Base-by-base conservation (phyloP, 2,329 filamentous ascomycete genomes). In the Sarocladium brachiariae region DNA sequence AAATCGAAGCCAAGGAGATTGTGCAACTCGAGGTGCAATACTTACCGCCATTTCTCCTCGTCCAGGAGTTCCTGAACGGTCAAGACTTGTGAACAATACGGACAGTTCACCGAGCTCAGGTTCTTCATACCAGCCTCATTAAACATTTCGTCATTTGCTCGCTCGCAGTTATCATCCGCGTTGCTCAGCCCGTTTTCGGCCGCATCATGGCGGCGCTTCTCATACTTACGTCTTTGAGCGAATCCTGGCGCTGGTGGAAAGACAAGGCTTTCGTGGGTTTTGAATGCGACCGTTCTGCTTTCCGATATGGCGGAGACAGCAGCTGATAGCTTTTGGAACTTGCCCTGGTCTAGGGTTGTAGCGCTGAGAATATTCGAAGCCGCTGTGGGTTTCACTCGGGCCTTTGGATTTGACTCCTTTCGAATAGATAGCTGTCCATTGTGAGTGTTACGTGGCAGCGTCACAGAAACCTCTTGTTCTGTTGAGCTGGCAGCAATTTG, bases 1-100 rank as follows among this genome's bases (percentile, higher is more conserved):
- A n/a, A n/a, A n/a, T n/a, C n/a, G n/a, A n/a, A n/a, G n/a, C n/a
- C n/a, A n/a, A n/a, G n/a, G n/a, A n/a, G n/a, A n/a, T n/a, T n/a
- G n/a, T n/a, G n/a, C n/a, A n/a, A n/a, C n/a, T n/a, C n/a, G n/a
- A n/a, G n/a, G 23, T 14, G 19, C 16, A 24, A n/a, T 6, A 52
- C 53, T 49, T n/a, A 56, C 55, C 51, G 38, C 53, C 55, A 56
- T 27, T 55, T 54, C 14, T 31, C 31, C 13, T 54, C 53, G 21
- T 56, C 49, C 1, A 51, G 16, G 6, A 53, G 50, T 2, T 51
- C 50, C 2, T 27, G 21, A 16, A 39, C 24, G 14, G 55, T 49
- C 0, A 56, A 18, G 11, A 50, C 50, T 19, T 55, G 41, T 10
- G 54, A 31, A 38, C 55, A 56, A 50, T 49, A 56, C 8, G 51